These are phyloP conservation scores for Talaromyces nanjingensis DNA, from an alignment of 495 filamentous ascomycete species.

Conservation along the genomic window DNA sequence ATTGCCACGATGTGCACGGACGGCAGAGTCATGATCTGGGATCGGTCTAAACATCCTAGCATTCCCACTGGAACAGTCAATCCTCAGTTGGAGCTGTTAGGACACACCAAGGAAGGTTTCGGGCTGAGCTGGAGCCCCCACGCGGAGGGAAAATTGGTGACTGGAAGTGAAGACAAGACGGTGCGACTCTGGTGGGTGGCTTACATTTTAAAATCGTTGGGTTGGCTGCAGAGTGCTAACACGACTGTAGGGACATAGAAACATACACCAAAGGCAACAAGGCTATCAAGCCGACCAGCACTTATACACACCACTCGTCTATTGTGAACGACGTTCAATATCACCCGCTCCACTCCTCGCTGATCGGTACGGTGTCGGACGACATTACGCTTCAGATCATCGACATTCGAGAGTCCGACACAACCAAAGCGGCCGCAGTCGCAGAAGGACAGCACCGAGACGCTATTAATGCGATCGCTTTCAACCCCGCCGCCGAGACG, in stretches of 20 bases:
- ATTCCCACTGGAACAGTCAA: constrained; percentile 62
- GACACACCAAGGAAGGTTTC: constrained; percentile 89
- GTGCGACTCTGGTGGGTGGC: constrained; percentile 78
- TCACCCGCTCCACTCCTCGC: constrained; percentile 70
- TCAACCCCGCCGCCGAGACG: constrained; percentile 82
- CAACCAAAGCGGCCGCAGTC: constrained; percentile 52
- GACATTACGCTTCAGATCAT: constrained; percentile 89
- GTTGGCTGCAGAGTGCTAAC: background rate
- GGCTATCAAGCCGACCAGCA: constrained; percentile 58
- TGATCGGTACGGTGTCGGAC: constrained; percentile 92
- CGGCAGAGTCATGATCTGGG: constrained; percentile 83
- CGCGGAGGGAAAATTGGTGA: constrained; percentile 70
- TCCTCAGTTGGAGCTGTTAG: constrained; percentile 75
- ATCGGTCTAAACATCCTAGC: constrained; percentile 86
- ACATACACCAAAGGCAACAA: constrained; percentile 62
- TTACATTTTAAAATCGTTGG: background rate
- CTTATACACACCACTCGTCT: constrained; percentile 80
- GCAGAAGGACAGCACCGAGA: constrained; percentile 72
- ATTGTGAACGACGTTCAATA: constrained; percentile 97
- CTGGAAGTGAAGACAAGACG: constrained; percentile 85
- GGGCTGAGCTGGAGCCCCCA: constrained; percentile 91
- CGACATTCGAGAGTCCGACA: constrained; percentile 65
- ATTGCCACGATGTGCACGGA: constrained; percentile 92
- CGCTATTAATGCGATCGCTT: constrained; percentile 89
- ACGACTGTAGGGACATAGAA: constrained; percentile 61